phyloP scores from a whole-genome alignment of 1,139 yeast species.

The Saccharomycopsis hybrid region DNA sequence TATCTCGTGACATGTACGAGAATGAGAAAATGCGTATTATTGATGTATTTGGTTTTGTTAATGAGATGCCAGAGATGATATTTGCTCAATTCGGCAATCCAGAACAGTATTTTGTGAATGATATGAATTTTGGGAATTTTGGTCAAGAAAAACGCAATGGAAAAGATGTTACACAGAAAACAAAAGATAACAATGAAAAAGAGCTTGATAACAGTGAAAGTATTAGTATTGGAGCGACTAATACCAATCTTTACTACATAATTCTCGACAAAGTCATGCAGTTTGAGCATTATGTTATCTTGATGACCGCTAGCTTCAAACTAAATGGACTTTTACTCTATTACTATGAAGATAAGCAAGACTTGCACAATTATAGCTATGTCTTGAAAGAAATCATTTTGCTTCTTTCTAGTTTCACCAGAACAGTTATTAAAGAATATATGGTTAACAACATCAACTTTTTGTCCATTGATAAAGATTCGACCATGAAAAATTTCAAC shows the following conservation, averaged over 20 bases:
- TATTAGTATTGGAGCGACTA: too few relatives aligned
- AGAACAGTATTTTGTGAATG: background rate
- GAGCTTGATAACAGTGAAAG: too few relatives aligned
- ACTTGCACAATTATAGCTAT: background rate
- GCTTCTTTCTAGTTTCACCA: background rate
- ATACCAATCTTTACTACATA: too few relatives aligned
- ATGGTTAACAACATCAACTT: background rate
- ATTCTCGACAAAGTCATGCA: constrained; percentile 5
- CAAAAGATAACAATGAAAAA: too few relatives aligned
- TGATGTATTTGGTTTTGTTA: background rate
- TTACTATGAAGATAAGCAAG: constrained; percentile 2
- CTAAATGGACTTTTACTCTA: background rate
- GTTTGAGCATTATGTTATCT: constrained; percentile 1
- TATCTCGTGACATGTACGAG: too few relatives aligned
- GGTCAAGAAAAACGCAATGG: too few relatives aligned
- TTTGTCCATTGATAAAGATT: constrained; percentile 1
- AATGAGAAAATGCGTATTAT: too few relatives aligned
- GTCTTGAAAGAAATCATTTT: constrained; percentile 1
- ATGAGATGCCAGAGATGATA: background rate
- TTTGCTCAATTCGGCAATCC: background rate
- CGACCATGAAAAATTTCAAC: constrained; percentile 6
- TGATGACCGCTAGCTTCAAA: background rate
- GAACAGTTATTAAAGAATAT: background rate
- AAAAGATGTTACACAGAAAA: too few relatives aligned
- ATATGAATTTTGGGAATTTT: constrained; percentile 5